phyloP scores from a whole-genome alignment of 106 monocot species.

The Phalaenopsis aphrodite region DNA sequence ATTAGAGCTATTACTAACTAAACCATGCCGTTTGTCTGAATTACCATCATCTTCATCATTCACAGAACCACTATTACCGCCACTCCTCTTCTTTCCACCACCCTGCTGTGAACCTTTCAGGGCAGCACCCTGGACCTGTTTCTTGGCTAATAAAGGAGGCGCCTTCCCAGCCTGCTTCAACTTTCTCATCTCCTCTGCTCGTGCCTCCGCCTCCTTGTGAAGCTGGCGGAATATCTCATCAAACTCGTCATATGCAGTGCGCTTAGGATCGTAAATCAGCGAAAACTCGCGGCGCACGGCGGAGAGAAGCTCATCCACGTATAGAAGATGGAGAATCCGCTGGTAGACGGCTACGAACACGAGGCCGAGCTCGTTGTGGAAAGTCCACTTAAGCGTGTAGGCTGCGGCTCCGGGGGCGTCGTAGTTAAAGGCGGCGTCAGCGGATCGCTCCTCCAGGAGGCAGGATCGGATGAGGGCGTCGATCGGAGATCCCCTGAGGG shows the following conservation, averaged over 20 bases:
- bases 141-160: slow-evolving; percentile 20
- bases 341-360: slow-evolving; percentile 96
- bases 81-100: slow-evolving; percentile 18
- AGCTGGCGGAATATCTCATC: slow-evolving; percentile 81
- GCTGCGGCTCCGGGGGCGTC: slow-evolving; percentile 43
- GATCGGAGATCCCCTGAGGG: slow-evolving; percentile 81
- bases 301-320: slow-evolving; percentile 81
- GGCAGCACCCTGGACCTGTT: slow-evolving; percentile 20
- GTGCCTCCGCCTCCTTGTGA: slow-evolving; percentile 70
- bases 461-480: slow-evolving; percentile 86
- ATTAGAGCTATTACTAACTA: slow-evolving; percentile 28
- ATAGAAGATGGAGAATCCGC: slow-evolving; percentile 79
- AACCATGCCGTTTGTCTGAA: slow-evolving; percentile 20
- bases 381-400: slow-evolving; percentile 91
- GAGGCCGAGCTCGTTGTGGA: slow-evolving; percentile 94
- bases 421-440: slow-evolving; percentile 62
- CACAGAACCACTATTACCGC: slow-evolving; percentile 15
- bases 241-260: slow-evolving; percentile 52
- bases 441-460: slow-evolving; percentile 96
- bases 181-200: slow-evolving; percentile 83
- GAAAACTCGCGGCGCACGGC: slow-evolving; percentile 62
- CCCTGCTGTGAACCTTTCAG: slow-evolving; percentile 15
- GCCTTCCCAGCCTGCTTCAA: slow-evolving; percentile 44
- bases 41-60: slow-evolving; percentile 62
- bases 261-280: slow-evolving; percentile 64